A percentile compares a stretch with the other conserved stretches of the same genome.
These are phyloP conservation scores for Didymella pomorum DNA, from an alignment of 2,329 filamentous ascomycete genomes.

Conservation along the genomic window DNA sequence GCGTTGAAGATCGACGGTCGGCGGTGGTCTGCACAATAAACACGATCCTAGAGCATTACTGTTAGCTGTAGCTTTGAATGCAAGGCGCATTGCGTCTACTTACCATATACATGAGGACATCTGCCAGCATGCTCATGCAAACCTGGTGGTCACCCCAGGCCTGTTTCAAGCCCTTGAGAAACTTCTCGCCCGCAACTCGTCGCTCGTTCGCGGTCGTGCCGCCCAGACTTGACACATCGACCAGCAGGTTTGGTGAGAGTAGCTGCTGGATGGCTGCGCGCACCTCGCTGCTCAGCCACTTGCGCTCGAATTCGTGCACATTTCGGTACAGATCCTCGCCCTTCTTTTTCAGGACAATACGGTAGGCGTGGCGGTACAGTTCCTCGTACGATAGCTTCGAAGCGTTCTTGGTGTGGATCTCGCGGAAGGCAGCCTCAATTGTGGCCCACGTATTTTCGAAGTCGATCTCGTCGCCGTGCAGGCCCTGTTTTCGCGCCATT, in stretches of 20 bases:
- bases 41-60: slow-evolving; percentile 69
- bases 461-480: slow-evolving; percentile 71
- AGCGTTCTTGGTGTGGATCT: slow-evolving; percentile 93
- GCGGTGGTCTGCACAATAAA: slow-evolving; percentile 76
- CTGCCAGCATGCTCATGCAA: slow-evolving; percentile 95
- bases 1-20: slow-evolving; percentile 82
- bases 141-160: slow-evolving; percentile 90
- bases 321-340: slow-evolving; percentile 81
- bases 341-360: slow-evolving; percentile 88
- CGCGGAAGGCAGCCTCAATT: slow-evolving; percentile 76
- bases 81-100: slow-evolving; percentile 29
- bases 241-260: slow-evolving; percentile 74
- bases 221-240: slow-evolving; percentile 58
- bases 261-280: slow-evolving; percentile 73
- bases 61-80: background rate
- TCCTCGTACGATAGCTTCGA: slow-evolving; percentile 92
- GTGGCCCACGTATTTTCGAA: slow-evolving; percentile 87
- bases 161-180: slow-evolving; percentile 76
- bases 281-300: slow-evolving; percentile 80
- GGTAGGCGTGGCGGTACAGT: slow-evolving; percentile 92
- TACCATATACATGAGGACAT: slow-evolving; percentile 95
- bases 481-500: slow-evolving; percentile 56
- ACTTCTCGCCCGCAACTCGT: slow-evolving; percentile 80
- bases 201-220: slow-evolving; percentile 77
- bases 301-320: slow-evolving; percentile 80